These are phyloP conservation scores for Danielia oregonensis DNA, from an alignment of 805 yeast genomes.

Conservation along the genomic window DNA sequence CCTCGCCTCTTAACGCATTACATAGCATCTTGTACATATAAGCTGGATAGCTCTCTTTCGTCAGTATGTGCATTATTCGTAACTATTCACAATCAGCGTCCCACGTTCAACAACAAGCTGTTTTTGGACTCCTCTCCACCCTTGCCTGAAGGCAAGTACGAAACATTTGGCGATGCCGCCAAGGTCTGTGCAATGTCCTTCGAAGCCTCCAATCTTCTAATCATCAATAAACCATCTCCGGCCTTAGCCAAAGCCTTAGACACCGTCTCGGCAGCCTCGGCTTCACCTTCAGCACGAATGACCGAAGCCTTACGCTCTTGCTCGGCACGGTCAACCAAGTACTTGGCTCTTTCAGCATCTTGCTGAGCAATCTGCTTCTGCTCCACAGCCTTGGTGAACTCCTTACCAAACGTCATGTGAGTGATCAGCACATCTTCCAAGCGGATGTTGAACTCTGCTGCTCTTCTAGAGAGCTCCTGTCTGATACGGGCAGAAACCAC, in stretches of 20 bases:
- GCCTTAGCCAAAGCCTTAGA: constrained; percentile 90
- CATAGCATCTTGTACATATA: too few species aligned
- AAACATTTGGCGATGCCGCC: constrained; percentile 77
- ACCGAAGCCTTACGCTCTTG: constrained; percentile 94
- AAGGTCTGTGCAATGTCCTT: constrained; percentile 91
- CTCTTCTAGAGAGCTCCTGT: constrained; percentile 78
- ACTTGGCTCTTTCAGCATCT: constrained; percentile 96
- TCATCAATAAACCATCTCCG: constrained; percentile 91
- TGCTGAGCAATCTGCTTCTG: constrained; percentile 99
- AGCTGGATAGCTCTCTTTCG: too few species aligned
- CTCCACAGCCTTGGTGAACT: constrained; percentile 97
- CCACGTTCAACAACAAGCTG: constrained; percentile 62
- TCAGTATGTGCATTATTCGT: constrained; percentile 1
- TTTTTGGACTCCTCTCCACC: constrained; percentile 40
- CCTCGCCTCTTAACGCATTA: too few species aligned
- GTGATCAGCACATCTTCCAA: constrained; percentile 97
- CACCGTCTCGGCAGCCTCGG: constrained; percentile 94
- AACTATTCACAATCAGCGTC: constrained; percentile 43
- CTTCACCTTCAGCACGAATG: constrained; percentile 98
- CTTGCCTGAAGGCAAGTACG: constrained; percentile 72
- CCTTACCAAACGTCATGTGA: constrained; percentile 94
- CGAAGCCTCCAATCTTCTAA: constrained; percentile 94
- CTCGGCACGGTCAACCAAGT: constrained; percentile 82
- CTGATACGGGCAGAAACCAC: constrained; percentile 86
- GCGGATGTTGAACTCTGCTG: constrained; percentile 82